Evolutionary conservation across 768 basidiomycete genomes (phyloP), one percentile per base, ranked within the genome.

Genomic region (Myochromella boudieri): DNA sequence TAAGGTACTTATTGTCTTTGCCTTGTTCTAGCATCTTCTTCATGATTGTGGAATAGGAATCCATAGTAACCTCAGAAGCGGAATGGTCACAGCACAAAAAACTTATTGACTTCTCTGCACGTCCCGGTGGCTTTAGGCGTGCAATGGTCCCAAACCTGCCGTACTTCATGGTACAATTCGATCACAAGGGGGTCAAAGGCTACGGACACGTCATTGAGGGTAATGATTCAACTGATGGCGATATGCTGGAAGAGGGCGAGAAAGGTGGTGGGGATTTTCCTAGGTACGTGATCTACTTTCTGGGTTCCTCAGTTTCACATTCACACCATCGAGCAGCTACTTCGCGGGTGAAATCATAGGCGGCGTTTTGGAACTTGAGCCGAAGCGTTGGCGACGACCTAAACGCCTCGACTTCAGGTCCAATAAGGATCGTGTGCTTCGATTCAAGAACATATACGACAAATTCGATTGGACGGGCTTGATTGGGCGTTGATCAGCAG

Each of bases 31-130:
- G 18, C 20, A 10, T 11, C 10, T 33, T 21, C 14, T 28, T 37
- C n/a, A 31, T 44, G 18, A 49, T 20, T 37, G 10, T 27, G 11
- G 34, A 26, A 9, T 47, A 92, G 88, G 95, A 98, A 82, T 93
- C 92, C 0, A 95, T 99, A 53, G 67, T 95, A 14, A 77, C 87
- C 32, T 95, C 93, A 2, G 97, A 97, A 63, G 78, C 86, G 5
- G 97, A 98, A 69, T 99, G 97, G 97, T 94, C 95, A 5, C 93
- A 97, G 59, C 95, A 99, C 70, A 94, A 91, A 64, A 97, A 97
- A 61, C 70, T 97, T 42, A 97, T 99, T 55, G 91, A 95, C 66
- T 99, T 99, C 63, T 81, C 90, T 2, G 71, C 82, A 7, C 76
- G 92, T 3, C 90, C 92, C 1, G 95, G 95, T 14, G 95, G 95